Base-by-base conservation (phyloP, 805 yeast genomes). In the Hanseniaspora meyeri region DNA sequence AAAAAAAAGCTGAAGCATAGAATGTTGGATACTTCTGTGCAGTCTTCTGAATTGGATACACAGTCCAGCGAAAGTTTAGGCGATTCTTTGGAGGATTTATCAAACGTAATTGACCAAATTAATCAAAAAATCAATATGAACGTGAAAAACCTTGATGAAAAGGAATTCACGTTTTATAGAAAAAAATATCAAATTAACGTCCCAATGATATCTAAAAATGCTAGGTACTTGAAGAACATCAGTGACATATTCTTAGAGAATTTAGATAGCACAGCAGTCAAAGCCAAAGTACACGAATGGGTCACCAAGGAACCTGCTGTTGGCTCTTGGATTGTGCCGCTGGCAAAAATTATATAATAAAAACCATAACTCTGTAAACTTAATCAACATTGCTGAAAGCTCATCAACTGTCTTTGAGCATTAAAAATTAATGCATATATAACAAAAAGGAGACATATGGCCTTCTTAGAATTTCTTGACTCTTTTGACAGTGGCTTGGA, bases 401-500 rank as follows among this genome's bases (percentile, higher is more conserved):
- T 24, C 27, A 34, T 34, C 37, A 34, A 34, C 37, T 34, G 37
- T 34, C 27, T 3, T 24, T 24, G 27, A 3, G 7, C 7, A 43
- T 9, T 43, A 17, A 43, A 29, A 31, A 46, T 29, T 31, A 34
- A 32, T 27, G 47, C 27, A 17, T 45, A 53, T 49, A 34, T 55
- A 34, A 49, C 34, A 42, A 55, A 42, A 24, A 27, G 24, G 24
- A 14, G 17, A 20, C 11, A 29, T 45, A 51, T 32, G 51, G 46
- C 17, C 16, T 62, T 62, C 65, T 42, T 24, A 42, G 31, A 42
- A 42, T 68, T 69, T 75, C 73, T 76, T 85, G 81, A 82, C 86
- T 83, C 91, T 86, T 72, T 85, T 84, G 64, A 87, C 83, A 68
- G 87, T 91, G 64, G 98, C 99, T 77, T 90, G 96, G 95, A 87